Evolutionary conservation across 176 grass and related monocot genomes (phyloP).

Genomic region (bread wheat (Triticum aestivum)): DNA sequence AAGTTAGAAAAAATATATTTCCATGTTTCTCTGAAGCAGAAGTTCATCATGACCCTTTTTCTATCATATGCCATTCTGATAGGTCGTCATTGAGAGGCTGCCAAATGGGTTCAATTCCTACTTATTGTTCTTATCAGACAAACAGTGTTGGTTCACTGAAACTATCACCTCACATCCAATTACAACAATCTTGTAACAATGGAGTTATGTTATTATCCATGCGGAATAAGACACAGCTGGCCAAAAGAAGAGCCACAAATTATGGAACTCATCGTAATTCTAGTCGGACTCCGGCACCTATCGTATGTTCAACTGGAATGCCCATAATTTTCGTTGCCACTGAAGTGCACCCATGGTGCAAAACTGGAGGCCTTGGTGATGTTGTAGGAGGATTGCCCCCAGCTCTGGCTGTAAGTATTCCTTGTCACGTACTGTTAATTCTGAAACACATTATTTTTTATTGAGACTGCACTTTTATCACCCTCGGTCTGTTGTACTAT

Average conservation of each 20-base stretch:
- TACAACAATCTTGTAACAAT: constrained; percentile 18
- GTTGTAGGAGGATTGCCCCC: constrained; percentile 63
- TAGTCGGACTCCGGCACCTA: constrained; percentile 11
- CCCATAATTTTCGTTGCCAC: constrained; percentile 53
- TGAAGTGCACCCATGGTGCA: constrained; percentile 68
- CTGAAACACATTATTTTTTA: not conserved
- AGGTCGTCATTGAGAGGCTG: constrained; percentile 40
- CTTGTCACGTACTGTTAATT: not conserved
- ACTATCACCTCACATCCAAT: constrained; percentile 33
- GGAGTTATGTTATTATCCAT: constrained; percentile 16
- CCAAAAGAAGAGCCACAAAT: constrained; percentile 22
- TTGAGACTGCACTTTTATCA: not conserved
- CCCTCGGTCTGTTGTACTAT: constrained; percentile 3
- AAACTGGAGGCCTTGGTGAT: constrained; percentile 82
- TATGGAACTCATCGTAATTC: constrained; percentile 20
- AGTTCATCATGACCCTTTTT: not conserved
- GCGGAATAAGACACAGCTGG: not conserved
- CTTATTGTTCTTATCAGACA: constrained; percentile 29
- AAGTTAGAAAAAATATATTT: not conserved
- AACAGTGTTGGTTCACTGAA: constrained; percentile 22
- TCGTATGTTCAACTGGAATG: constrained; percentile 55
- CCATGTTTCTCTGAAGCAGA: constrained; percentile 20
- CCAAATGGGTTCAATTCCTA: constrained; percentile 32
- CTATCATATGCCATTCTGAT: constrained; percentile 26
- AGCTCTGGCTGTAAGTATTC: constrained; percentile 51